Percentiles rank a stretch among this genome's conserved stretches.
phyloP scores from a whole-genome alignment of 129 eudicot species.

The Calendula officinalis region DNA sequence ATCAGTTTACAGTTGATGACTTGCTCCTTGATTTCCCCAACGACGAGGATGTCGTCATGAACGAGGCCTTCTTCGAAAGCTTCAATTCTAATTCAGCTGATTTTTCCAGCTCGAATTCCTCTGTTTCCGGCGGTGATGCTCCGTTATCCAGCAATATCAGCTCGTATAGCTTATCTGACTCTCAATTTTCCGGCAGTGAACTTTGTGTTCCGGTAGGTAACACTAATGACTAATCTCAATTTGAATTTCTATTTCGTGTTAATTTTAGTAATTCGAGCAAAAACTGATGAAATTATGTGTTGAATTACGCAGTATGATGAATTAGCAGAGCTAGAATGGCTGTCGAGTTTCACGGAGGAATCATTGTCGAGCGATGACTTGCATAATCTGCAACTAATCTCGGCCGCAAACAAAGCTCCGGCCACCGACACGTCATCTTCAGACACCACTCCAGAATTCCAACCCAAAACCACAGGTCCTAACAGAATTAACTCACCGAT shows the following conservation, averaged over 20 bases:
- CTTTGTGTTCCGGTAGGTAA: slow-evolving; percentile 78
- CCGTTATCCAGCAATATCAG: slow-evolving; percentile 40
- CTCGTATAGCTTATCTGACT: slow-evolving; percentile 58
- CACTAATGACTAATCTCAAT: background rate
- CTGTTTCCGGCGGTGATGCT: slow-evolving; percentile 56
- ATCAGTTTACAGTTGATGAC: slow-evolving; percentile 67
- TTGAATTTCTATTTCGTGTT: background rate
- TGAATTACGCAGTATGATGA: slow-evolving; percentile 71
- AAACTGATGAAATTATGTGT: slow-evolving; percentile 4
- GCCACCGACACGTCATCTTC: slow-evolving; percentile 37
- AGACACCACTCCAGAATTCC: slow-evolving; percentile 25
- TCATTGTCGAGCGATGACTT: slow-evolving; percentile 80
- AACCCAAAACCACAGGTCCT: slow-evolving; percentile 31
- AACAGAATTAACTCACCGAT: slow-evolving; percentile 41
- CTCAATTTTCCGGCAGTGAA: slow-evolving; percentile 58
- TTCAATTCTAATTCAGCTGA: slow-evolving; percentile 41
- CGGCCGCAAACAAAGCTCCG: slow-evolving; percentile 36
- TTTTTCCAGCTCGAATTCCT: slow-evolving; percentile 70
- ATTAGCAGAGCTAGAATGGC: slow-evolving; percentile 96
- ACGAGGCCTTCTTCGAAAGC: slow-evolving; percentile 50
- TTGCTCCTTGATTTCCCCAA: slow-evolving; percentile 61
- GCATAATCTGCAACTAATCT: slow-evolving; percentile 54
- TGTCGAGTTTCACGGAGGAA: slow-evolving; percentile 85
- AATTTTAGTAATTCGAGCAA: background rate
- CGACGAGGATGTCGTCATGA: slow-evolving; percentile 57